Conservation (phyloP, 768 basidiomycete genomes). For the Asterophora lycoperdoides region DNA sequence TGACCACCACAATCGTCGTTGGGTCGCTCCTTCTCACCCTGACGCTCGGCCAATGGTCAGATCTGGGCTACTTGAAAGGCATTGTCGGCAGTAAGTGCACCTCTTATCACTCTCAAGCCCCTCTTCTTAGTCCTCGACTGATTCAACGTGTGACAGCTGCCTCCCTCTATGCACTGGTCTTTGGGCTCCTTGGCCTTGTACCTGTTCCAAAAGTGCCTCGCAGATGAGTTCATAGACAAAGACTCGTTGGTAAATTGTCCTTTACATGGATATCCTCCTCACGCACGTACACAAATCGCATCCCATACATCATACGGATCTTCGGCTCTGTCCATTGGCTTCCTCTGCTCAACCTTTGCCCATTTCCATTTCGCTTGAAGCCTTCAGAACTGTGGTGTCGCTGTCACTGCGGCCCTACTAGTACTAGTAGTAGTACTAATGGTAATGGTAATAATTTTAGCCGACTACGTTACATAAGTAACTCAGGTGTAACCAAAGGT, state of each 20-base stretch:
- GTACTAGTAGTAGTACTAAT: no score
- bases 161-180: conserved; percentile 62
- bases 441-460: no score
- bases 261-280: conserved; percentile 1
- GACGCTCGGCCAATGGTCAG: conserved; percentile 65
- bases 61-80: conserved; percentile 60
- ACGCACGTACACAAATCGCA: conserved; percentile 1
- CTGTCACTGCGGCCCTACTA: no score
- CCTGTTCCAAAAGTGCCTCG: conserved; percentile 53
- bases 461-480: background rate
- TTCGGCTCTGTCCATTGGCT: background rate
- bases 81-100: conserved; percentile 52
- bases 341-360: no score
- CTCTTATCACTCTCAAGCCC: background rate
- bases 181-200: conserved; percentile 72
- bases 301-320: conserved; percentile 1
- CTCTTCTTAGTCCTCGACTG: background rate
- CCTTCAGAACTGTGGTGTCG: background rate
- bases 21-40: conserved; percentile 64
- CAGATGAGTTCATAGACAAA: conserved; percentile 11
- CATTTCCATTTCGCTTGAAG: background rate
- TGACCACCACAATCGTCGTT: conserved; percentile 64
- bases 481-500: background rate
- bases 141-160: conserved; percentile 40
- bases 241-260: conserved; percentile 1